Evolutionary conservation across 768 basidiomycete genomes (phyloP), one percentile per base, ranked within the genome.

Genomic region (Tulasnella calospora): DNA sequence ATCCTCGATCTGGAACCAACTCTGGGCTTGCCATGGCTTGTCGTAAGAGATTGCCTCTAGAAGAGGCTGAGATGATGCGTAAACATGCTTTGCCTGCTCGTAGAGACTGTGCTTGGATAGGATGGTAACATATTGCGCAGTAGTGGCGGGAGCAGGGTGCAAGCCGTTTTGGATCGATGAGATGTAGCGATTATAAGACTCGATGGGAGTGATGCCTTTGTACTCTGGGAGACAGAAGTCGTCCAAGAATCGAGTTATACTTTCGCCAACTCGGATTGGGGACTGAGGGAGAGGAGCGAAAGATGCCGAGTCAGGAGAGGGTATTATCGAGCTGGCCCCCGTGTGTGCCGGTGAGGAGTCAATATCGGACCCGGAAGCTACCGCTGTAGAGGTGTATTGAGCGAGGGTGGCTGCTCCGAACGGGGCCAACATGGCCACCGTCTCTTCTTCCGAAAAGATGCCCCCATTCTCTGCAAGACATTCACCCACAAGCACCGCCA

Each of bases 1-100:
- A 83, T 97, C 92, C 83, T 99, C 97, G 61, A 99, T 85, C 36
- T 84, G 81, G 83, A 90, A 89, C 96, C 96, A 99, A 0, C 87
- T 87, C 30, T 83, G 81, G 19, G 87, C 83, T 81, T 92, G 92
- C 47, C 79, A 80, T 81, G 85, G 84, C 0, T 86, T 83, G 81
- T 88, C 87, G 81, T 85, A 74, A 80, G 87, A 85, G 46, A 90
- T 80, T 0, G 86, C 83, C 5, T 86, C 82, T 30, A 97, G 83
- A 1, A 92, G 85, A 17, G 82, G 82, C 84, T 96, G 94, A 10
- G 91, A 91, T 35, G 89, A 85, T 27, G 86, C 85, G 84, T 98
- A 98, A 27, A 92, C 84, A 69, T 89, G 86, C 27, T 86, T 86
- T 12, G 93, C 89, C 81, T 91, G 90, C 10, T 89, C 86, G 57